Conservation (phyloP, 495 filamentous ascomycete species). For the Neurospora hispaniola region DNA sequence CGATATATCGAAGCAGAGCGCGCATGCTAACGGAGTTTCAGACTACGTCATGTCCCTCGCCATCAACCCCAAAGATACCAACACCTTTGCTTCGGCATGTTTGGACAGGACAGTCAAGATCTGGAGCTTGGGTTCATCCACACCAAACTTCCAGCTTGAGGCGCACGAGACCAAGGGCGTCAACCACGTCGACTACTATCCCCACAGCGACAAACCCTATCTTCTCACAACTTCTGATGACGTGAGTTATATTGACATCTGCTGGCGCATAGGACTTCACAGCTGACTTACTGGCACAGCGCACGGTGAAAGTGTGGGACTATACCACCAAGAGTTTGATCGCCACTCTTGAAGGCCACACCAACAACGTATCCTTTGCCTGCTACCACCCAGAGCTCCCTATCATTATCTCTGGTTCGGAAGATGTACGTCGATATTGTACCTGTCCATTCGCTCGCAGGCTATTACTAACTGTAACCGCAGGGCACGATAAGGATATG, state of each 20-base stretch:
- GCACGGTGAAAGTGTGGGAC: conserved; percentile 94
- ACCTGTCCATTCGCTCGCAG: too few relatives aligned
- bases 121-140: conserved; percentile 85
- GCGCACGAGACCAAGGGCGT: conserved; percentile 97
- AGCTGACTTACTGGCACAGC: conserved; percentile 15
- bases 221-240: conserved; percentile 95
- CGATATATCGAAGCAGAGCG: background rate
- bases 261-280: background rate
- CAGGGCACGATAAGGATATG: conserved; percentile 90
- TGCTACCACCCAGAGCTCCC: conserved; percentile 97
- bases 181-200: conserved; percentile 96
- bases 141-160: conserved; percentile 90
- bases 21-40: conserved; percentile 9
- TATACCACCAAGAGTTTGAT: conserved; percentile 97
- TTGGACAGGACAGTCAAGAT: conserved; percentile 97
- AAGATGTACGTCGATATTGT: conserved; percentile 45
- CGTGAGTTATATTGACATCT: conserved; percentile 6
- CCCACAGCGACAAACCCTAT: conserved; percentile 92
- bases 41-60: conserved; percentile 84
- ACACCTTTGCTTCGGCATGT: conserved; percentile 93
- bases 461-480: background rate
- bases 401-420: conserved; percentile 96
- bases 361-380: conserved; percentile 97
- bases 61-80: conserved; percentile 99
- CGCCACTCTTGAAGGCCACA: conserved; percentile 92